Conservation (phyloP, 106 monocot genomes). For the Iris macrosiphon region DNA sequence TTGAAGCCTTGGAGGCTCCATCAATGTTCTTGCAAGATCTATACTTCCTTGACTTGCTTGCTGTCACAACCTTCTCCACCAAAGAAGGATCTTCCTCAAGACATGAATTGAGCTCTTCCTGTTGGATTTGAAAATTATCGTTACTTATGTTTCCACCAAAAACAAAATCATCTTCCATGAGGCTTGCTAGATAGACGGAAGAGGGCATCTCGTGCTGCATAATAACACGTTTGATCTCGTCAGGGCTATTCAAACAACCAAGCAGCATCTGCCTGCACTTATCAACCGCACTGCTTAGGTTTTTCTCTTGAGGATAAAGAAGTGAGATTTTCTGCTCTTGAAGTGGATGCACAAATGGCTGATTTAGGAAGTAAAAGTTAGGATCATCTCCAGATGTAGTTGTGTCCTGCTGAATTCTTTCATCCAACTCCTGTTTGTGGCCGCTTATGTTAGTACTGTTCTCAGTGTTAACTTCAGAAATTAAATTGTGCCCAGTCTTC, state of each 20-base stretch:
- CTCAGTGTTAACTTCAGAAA: neutral
- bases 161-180: conserved; percentile 14
- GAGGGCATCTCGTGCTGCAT: conserved; percentile 10
- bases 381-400: conserved; percentile 3
- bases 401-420: neutral
- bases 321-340: conserved; percentile 13
- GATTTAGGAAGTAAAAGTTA: conserved; percentile 11
- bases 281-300: conserved; percentile 2
- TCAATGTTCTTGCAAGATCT: conserved; percentile 3
- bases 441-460: neutral
- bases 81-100: conserved; percentile 1
- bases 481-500: neutral
- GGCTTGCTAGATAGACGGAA: conserved; percentile 14
- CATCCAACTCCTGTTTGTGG: conserved; percentile 3
- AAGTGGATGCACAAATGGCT: conserved; percentile 2
- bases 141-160: conserved; percentile 7
- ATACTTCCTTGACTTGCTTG: neutral
- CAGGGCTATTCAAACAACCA: conserved; percentile 1
- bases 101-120: neutral
- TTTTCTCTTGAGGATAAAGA: conserved; percentile 21
- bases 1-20: conserved; percentile 1
- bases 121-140: conserved; percentile 8
- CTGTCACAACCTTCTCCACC: neutral
- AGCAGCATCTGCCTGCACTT: conserved; percentile 4
- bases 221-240: conserved; percentile 3